Conservation (phyloP, 140 eudicot species). For the Flaveria floridana region DNA sequence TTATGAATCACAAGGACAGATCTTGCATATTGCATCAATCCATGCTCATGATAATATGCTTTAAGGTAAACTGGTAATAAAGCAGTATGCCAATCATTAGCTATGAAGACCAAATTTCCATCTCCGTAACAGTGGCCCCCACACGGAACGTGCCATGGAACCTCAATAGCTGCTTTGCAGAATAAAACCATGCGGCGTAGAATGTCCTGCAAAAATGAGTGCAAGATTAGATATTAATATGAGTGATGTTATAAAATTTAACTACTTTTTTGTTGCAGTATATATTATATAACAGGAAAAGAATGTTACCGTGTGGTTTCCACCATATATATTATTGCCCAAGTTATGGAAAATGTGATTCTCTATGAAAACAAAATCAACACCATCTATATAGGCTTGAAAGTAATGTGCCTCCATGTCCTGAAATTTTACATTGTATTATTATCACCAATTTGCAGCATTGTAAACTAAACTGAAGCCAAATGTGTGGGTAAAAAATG, state of each 20-base stretch:
- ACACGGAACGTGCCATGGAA: conserved; percentile 96
- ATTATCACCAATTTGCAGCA: conserved; percentile 14
- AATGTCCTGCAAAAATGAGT: conserved; percentile 63
- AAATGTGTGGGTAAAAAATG: neutral
- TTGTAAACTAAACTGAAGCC: neutral
- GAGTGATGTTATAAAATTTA: neutral
- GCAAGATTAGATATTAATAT: neutral
- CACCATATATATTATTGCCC: conserved; percentile 79
- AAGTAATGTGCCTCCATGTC: conserved; percentile 82
- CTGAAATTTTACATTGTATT: conserved; percentile 37
- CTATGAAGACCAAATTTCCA: conserved; percentile 92
- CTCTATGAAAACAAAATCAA: conserved; percentile 91
- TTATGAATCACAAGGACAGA: conserved; percentile 92
- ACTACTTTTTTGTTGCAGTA: neutral
- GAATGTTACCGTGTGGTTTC: conserved; percentile 61
- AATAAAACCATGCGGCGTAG: conserved; percentile 86
- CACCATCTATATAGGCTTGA: conserved; percentile 87
- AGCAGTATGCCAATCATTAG: conserved; percentile 99
- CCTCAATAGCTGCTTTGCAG: conserved; percentile 99
- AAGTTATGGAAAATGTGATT: conserved; percentile 60
- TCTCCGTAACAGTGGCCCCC: conserved; percentile 96
- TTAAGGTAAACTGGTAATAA: conserved; percentile 89
- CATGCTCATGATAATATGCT: conserved; percentile 93
- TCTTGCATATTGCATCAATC: conserved; percentile 82
- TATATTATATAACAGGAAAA: neutral